Percentiles rank a stretch among this genome's conserved stretches.
phyloP scores from a whole-genome alignment of 495 filamentous ascomycete species.

The Cairneyella variabilis region DNA sequence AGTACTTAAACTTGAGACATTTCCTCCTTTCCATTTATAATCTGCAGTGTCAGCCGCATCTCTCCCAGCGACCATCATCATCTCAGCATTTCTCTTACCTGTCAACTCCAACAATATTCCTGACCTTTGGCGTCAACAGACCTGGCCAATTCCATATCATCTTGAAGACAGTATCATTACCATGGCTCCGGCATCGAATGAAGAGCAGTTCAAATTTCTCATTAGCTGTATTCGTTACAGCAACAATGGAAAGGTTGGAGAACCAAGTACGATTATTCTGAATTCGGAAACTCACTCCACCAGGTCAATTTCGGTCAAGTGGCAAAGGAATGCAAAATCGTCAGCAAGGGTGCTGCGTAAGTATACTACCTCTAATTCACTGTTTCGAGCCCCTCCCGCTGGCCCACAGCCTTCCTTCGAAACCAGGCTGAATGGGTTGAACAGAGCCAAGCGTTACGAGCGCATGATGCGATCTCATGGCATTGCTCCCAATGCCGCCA shows the following conservation, averaged over 20 bases:
- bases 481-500: conserved; percentile 31
- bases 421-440: not conserved
- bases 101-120: no score
- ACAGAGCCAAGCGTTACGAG: conserved; percentile 59
- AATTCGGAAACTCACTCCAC: not conserved
- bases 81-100: no score
- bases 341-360: conserved; percentile 65
- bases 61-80: no score
- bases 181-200: conserved; percentile 45
- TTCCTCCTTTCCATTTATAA: no score
- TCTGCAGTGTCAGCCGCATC: no score
- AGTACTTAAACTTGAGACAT: no score
- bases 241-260: conserved; percentile 51
- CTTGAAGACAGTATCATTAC: not conserved
- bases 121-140: no score
- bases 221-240: conserved; percentile 59
- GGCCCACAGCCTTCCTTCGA: not conserved
- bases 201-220: conserved; percentile 60
- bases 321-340: conserved; percentile 57
- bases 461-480: conserved; percentile 56
- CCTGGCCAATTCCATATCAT: no score
- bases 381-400: not conserved
- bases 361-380: conserved; percentile 26
- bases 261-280: not conserved
- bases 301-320: conserved; percentile 61